These are phyloP conservation scores for Babesia bigemina DNA, from an alignment of 169 alveolate species.

Conservation along the genomic window DNA sequence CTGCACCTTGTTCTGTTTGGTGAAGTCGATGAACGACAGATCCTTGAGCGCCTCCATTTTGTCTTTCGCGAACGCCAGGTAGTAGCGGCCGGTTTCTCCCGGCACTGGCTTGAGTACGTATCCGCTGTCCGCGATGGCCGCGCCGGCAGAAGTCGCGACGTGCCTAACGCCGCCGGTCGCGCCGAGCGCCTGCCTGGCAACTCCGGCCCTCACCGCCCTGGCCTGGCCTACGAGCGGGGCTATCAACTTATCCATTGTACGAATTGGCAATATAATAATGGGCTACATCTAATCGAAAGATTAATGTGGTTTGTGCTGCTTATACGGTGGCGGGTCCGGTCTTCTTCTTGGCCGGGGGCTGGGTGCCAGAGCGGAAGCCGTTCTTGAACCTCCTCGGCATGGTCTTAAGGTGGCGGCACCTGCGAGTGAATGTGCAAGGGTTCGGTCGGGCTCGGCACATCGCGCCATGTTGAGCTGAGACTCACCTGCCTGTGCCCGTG, in stretches of 20 bases:
- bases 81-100: slow-evolving; percentile 22
- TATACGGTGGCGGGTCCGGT: slow-evolving; percentile 36
- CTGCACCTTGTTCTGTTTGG: slow-evolving; percentile 27
- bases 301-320: slow-evolving; percentile 16
- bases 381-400: slow-evolving; percentile 94
- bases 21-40: slow-evolving; percentile 46
- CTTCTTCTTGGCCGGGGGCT: slow-evolving; percentile 79
- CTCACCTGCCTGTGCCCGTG: slow-evolving; percentile 94
- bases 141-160: neutral
- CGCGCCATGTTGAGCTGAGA: slow-evolving; percentile 9
- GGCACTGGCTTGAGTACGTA: slow-evolving; percentile 38
- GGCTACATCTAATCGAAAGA: slow-evolving; percentile 15
- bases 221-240: neutral
- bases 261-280: neutral
- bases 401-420: slow-evolving; percentile 93
- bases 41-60: slow-evolving; percentile 45
- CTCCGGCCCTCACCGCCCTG: slow-evolving; percentile 4
- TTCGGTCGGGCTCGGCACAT: neutral
- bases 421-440: slow-evolving; percentile 26
- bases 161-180: neutral
- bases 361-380: slow-evolving; percentile 94
- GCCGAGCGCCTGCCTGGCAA: neutral
- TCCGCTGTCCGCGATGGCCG: slow-evolving; percentile 3
- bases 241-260: slow-evolving; percentile 1
- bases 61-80: slow-evolving; percentile 40